Conservation (phyloP, 169 alveolate genomes). For the Neospora caninum region DNA sequence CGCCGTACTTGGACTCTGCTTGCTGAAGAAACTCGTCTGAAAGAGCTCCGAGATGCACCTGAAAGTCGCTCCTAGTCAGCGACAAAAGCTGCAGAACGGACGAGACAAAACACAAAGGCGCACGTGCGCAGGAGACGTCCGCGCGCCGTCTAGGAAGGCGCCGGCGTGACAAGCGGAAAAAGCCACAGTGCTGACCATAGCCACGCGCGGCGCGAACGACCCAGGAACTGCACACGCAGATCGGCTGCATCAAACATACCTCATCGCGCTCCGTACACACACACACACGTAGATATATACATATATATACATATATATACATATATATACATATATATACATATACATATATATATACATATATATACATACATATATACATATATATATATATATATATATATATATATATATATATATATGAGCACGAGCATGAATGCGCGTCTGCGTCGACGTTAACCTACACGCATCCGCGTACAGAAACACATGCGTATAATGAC, state of each 20-base stretch:
- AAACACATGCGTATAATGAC: not conserved
- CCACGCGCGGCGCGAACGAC: too few species aligned
- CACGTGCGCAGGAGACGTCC: too few species aligned
- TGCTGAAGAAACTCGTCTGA: slow-evolving; percentile 57
- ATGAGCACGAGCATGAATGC: too few species aligned
- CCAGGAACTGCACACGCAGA: too few species aligned
- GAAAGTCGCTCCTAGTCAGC: slow-evolving; percentile 58
- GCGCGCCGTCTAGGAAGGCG: too few species aligned
- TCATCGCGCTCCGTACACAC: too few species aligned
- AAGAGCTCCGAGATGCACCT: slow-evolving; percentile 48
- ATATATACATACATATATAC: not conserved
- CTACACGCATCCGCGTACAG: not conserved
- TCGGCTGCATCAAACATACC: too few species aligned
- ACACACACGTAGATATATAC: not conserved
- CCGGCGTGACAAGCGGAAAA: too few species aligned
- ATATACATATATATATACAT: not conserved
- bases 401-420: not conserved
- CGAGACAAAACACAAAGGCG: too few species aligned
- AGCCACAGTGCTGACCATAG: too few species aligned
- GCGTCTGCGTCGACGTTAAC: not conserved
- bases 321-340: not conserved
- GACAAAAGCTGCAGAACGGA: slow-evolving; percentile 51
- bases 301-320: too few species aligned
- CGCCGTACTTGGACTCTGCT: slow-evolving; percentile 51
- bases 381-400: not conserved